phyloP scores from a whole-genome alignment of 2,329 filamentous ascomycete species.

The Parafenestella ontariensis region DNA sequence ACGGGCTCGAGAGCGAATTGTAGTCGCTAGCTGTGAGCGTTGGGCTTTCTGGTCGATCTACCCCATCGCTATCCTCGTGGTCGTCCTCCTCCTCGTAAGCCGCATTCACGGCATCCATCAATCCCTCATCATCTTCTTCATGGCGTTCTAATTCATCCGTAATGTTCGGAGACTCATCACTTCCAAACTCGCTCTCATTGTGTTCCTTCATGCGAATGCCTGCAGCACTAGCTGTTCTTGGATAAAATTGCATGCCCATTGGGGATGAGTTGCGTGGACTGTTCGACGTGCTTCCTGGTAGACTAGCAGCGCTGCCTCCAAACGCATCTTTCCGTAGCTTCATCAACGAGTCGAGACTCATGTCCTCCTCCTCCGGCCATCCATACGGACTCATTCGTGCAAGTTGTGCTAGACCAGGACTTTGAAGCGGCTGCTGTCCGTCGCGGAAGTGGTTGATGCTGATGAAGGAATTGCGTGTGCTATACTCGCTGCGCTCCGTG shows the following conservation, averaged over 20 bases:
- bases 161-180: conserved; percentile 31
- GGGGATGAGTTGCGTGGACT: conserved; percentile 48
- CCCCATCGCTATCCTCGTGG: conserved; percentile 17
- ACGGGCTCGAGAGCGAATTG: conserved; percentile 36
- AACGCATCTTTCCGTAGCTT: conserved; percentile 78
- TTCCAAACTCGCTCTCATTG: conserved; percentile 31
- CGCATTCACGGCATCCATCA: conserved; percentile 40
- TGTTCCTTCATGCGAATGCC: conserved; percentile 40
- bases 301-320: conserved; percentile 79
- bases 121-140: conserved; percentile 28
- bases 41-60: conserved; percentile 36
- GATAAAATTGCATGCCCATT: conserved; percentile 47
- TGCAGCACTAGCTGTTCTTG: conserved; percentile 36
- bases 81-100: conserved; percentile 29
- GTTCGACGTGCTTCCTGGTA: conserved; percentile 58
- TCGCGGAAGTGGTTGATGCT: conserved; percentile 66
- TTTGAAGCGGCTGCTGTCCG: conserved; percentile 63
- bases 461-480: conserved; percentile 89
- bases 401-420: conserved; percentile 79
- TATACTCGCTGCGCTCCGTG: conserved; percentile 94
- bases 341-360: conserved; percentile 75
- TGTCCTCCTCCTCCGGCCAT: conserved; percentile 66
- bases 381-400: conserved; percentile 64
- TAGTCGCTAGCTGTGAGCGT: conserved; percentile 43
- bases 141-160: conserved; percentile 25